These are phyloP conservation scores for Quercus lobata DNA, from an alignment of 331 rosid genomes.

Conservation along the genomic window DNA sequence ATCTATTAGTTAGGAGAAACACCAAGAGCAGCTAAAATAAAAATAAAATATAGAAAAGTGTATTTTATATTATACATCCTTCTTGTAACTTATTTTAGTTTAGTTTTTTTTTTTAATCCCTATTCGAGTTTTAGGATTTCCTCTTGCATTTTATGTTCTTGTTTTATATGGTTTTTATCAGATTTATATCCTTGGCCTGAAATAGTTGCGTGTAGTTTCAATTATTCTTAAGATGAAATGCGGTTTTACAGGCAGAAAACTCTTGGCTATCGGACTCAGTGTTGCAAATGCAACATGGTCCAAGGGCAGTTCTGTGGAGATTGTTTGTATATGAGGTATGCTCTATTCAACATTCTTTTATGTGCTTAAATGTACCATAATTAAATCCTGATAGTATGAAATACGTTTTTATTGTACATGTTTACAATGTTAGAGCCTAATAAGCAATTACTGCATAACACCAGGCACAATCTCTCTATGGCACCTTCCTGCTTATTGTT, in stretches of 20 bases:
- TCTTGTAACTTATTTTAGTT: background rate
- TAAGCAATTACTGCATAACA: background rate
- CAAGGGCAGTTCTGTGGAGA: constrained; percentile 97
- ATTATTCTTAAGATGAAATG: constrained; percentile 23
- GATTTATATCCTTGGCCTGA: constrained; percentile 2
- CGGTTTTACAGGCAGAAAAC: constrained; percentile 77
- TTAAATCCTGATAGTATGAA: background rate
- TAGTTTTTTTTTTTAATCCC: background rate
- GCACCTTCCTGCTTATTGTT: background rate
- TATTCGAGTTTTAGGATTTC: background rate
- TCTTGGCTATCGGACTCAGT: constrained; percentile 69
- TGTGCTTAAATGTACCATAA: background rate
- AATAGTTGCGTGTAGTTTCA: background rate
- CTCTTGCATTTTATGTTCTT: background rate
- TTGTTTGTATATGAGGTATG: constrained; percentile 91
- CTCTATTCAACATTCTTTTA: constrained; percentile 11
- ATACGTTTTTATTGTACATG: background rate
- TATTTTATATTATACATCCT: too few species aligned
- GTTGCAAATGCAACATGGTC: constrained; percentile 61
- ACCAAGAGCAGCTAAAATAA: background rate
- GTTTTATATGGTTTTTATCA: background rate
- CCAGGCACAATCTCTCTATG: background rate
- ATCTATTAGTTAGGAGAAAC: background rate
- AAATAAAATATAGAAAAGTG: background rate
- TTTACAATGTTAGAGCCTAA: background rate